Conservation (phyloP, 805 yeast species). For the Metschnikowia anglica region DNA sequence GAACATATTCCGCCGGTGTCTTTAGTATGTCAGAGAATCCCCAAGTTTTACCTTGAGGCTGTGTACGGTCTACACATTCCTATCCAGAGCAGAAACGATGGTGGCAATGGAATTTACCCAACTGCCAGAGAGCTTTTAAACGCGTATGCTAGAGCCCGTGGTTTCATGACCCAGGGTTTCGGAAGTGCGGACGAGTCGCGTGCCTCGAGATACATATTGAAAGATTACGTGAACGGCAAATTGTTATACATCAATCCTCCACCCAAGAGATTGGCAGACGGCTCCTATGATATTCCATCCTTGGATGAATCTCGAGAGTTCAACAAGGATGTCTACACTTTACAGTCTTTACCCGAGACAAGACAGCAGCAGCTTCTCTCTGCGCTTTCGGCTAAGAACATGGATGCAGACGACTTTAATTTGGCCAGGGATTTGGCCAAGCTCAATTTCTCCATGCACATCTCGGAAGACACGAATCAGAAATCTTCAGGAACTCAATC, state of each 20-base stretch:
- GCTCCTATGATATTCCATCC: conserved; percentile 55
- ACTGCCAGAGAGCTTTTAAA: conserved; percentile 85
- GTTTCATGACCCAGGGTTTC: conserved; percentile 95
- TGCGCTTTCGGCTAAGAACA: conserved; percentile 60
- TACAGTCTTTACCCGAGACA: conserved; percentile 64
- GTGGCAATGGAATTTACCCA: conserved; percentile 79
- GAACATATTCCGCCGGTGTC: conserved; percentile 89
- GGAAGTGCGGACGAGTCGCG: conserved; percentile 96
- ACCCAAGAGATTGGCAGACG: conserved; percentile 59
- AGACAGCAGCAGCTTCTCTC: conserved; percentile 68
- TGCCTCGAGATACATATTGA: conserved; percentile 87
- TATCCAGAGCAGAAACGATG: conserved; percentile 73
- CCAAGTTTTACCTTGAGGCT: conserved; percentile 85
- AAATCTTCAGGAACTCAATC: conserved; percentile 26
- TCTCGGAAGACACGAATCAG: conserved; percentile 38
- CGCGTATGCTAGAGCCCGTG: conserved; percentile 95
- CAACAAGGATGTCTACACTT: conserved; percentile 71
- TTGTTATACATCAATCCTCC: conserved; percentile 85
- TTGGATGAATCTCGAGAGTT: conserved; percentile 47
- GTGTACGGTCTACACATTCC: conserved; percentile 89
- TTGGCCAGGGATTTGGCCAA: conserved; percentile 66
- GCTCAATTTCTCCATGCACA: conserved; percentile 78
- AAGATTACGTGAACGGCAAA: conserved; percentile 94
- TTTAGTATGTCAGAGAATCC: conserved; percentile 82
- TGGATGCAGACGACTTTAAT: conserved; percentile 53